Percentiles rank a stretch among this genome's conserved stretches.
These are phyloP conservation scores for Leccinum longicurvipes DNA, from an alignment of 768 basidiomycete species.

Conservation along the genomic window DNA sequence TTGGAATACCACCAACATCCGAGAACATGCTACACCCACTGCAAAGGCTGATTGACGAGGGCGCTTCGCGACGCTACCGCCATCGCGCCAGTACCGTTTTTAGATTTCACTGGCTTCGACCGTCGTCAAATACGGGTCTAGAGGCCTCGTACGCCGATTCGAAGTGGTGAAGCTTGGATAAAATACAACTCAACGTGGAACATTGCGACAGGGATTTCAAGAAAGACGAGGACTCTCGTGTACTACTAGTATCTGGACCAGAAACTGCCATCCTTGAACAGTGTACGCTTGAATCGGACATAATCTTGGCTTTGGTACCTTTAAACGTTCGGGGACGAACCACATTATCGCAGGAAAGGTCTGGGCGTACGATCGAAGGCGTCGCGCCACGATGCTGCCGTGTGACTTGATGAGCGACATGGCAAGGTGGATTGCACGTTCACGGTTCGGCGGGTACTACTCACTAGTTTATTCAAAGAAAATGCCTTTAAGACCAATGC, in stretches of 20 bases:
- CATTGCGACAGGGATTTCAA: neutral
- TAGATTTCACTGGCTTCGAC: conserved; percentile 53
- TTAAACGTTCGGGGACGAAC: neutral
- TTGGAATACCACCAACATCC: conserved; percentile 64
- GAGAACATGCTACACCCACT: neutral
- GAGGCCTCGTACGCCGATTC: neutral
- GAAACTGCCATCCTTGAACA: neutral
- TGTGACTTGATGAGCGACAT: neutral
- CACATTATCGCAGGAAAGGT: neutral
- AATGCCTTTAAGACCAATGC: neutral
- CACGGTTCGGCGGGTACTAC: neutral
- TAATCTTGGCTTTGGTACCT: neutral
- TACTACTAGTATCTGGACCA: neutral
- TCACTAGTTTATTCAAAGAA: neutral
- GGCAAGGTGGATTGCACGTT: neutral
- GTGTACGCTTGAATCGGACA: neutral
- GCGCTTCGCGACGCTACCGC: conserved; percentile 78
- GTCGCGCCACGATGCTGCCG: neutral
- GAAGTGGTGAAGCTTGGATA: neutral
- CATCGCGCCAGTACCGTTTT: conserved; percentile 91
- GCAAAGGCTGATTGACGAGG: conserved; percentile 70
- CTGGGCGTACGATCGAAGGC: neutral
- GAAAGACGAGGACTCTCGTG: neutral
- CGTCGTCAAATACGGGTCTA: too few relatives aligned
- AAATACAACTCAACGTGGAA: neutral